Percentiles rank a stretch among this genome's conserved stretches.
Conservation (phyloP, 2,329 filamentous ascomycete species). For the Talaromyces sp. region DNA sequence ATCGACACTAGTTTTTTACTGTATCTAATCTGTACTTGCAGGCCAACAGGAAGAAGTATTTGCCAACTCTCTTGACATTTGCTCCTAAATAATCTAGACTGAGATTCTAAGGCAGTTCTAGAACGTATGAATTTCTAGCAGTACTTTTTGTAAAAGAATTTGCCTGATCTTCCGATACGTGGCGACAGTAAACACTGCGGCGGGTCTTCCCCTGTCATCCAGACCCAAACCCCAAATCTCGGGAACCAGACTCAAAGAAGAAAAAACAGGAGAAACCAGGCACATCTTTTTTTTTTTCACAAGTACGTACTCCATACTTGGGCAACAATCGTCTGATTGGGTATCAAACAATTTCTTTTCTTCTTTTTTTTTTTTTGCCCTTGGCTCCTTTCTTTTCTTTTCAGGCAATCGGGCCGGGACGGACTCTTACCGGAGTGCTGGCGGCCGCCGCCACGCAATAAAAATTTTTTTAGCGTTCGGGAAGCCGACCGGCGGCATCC, state of each 20-base stretch:
- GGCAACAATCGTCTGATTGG: background rate
- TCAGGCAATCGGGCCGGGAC: background rate
- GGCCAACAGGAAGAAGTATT: background rate
- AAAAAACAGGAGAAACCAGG: background rate
- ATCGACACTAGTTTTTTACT: background rate
- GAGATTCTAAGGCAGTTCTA: background rate
- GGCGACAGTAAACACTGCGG: background rate
- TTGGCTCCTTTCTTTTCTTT: background rate
- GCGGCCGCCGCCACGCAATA: background rate
- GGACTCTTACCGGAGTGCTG: background rate
- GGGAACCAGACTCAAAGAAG: background rate
- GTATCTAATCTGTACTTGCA: background rate
- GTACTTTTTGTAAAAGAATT: background rate
- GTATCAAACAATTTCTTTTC: background rate
- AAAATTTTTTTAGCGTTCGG: background rate
- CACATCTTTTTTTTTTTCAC: background rate
- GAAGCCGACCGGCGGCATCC: background rate
- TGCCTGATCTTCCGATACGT: background rate
- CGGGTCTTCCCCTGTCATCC: background rate
- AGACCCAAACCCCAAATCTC: background rate
- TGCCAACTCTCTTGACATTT: no score
- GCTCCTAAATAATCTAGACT: no score
- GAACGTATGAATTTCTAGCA: background rate
- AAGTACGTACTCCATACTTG: background rate
- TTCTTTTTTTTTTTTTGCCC: background rate